Base-by-base conservation (phyloP, 306 rosid genomes). In the Fagus crenata region DNA sequence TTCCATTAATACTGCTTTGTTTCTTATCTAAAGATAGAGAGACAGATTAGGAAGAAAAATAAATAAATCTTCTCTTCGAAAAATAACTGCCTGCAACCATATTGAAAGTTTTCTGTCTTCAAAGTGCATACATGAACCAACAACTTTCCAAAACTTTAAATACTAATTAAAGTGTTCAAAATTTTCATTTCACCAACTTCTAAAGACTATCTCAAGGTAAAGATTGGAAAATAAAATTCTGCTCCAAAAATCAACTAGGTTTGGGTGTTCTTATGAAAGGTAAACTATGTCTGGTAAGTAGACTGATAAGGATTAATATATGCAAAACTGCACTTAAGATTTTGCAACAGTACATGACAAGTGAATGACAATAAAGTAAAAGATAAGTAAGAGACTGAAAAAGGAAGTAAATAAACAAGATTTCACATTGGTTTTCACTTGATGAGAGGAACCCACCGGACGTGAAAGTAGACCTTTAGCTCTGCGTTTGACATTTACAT, bases 401-500 rank as follows among this genome's bases (percentile, higher is more conserved):
- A 53, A 68, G 53, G 32, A 72, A 77, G 63, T 35, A 43, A 63
- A 32, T 32, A 68, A 49, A 73, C 58, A 77, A 36, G 28, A 55
- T 53, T 7, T 11, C 46, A 69, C 33, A 82, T 73, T 74, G 70
- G 78, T 22, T 76, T 77, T 81, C 54, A 78, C 56, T 82, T 22
- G 63, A 43, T 58, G 69, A 13, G 56, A 17, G 81, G 76, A 85
- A 86, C 96, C 22, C 22, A 88, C 98, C 80, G 96, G 49, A 6
- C 97, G 97, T 82, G 97, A 91, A 80, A 92, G 98, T 67, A 95
- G 89, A 79, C 98, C 97, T 85, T 95, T 95, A 83, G 97, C 86
- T 81, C 92, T 89, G 53, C 98, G 96, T 82, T 79, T 95, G 87
- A 95, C 83, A 87, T 95, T 95, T 74, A 92, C 97, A 83, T 79